Base-by-base conservation (phyloP, 129 eudicot species). In the Solidago caesia region DNA sequence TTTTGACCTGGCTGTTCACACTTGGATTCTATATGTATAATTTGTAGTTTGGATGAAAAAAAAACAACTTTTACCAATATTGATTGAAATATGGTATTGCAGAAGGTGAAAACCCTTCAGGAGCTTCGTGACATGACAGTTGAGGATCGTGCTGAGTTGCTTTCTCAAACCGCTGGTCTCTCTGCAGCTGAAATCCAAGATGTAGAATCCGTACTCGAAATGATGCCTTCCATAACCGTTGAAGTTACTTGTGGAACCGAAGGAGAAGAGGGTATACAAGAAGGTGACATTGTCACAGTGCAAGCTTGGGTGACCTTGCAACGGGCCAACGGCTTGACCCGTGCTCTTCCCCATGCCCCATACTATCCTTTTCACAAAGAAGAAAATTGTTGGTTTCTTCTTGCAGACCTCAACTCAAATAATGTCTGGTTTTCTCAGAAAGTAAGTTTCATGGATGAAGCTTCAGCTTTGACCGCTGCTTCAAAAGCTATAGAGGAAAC, bases 191-290 rank as follows among this genome's bases (percentile, higher is more conserved):
- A 90, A 75, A 74, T 85, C 8, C 91, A 81, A 82, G 98, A 94
- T 33, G 84, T 90, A 5, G 98, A 90, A 84, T 85, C 74, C 29
- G 98, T 94, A 10, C 88, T 90, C 4, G 87, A 85, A 59, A 89
- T 88, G 84, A 85, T 94, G 85, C 98, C 98, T 51, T 80, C 85
- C 62, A 60, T 89, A 27, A 71, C 92, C 57, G 74, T 94, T 26
- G 91, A 94, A 65, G 86, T 88, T 45, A 86, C 84, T n/a, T 88
- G 97, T 26, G 96, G 80, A 75, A 94, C 98, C 7, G 97, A 88
- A 87, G 98, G 98, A 44, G 98, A 94, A 80, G 96, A 94, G 72
- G 96, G 87, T n/a, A 85, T 94, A 70, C 98, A 94, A 73, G 98
- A 90, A 77, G 98, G 98, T 4, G 98, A 94, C 47, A 70, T 88